A percentile compares a stretch with the other conserved stretches of the same genome.
phyloP scores from a whole-genome alignment of 441 rosid species.

The Arabidopsis lyrata region DNA sequence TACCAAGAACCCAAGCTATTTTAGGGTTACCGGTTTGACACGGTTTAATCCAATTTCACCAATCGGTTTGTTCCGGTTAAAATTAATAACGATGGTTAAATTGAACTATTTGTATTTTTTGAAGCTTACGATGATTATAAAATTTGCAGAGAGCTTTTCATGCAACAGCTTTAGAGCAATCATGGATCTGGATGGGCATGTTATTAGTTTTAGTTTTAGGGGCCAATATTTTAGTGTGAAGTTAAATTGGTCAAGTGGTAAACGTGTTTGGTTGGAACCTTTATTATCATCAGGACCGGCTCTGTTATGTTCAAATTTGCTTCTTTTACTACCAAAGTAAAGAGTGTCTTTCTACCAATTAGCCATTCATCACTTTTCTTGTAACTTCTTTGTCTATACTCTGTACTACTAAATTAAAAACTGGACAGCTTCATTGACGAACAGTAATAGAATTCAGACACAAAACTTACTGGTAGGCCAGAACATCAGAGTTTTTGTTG shows the following conservation, averaged over 20 bases:
- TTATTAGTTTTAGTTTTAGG: background rate
- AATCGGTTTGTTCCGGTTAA: background rate
- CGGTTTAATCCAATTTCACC: slow-evolving; percentile 27
- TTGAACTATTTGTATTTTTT: too few species aligned
- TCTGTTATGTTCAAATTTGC: background rate
- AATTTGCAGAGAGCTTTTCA: background rate
- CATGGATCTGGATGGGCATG: too few species aligned
- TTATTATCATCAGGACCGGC: too few species aligned
- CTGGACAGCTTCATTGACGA: background rate
- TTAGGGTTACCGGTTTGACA: slow-evolving; percentile 11
- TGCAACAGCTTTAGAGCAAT: background rate
- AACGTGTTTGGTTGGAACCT: too few species aligned
- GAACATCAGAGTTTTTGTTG: background rate
- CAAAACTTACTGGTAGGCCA: background rate
- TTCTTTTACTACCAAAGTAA: background rate
- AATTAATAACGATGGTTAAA: too few species aligned
- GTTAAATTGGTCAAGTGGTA: background rate
- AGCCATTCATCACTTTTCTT: too few species aligned
- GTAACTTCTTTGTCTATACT: too few species aligned
- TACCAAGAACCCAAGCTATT: slow-evolving; percentile 9
- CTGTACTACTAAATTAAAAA: too few species aligned
- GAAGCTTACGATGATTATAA: background rate
- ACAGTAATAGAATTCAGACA: background rate
- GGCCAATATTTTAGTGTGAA: background rate
- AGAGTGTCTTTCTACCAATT: too few species aligned